Evolutionary conservation across 139 green algal genomes (phyloP).

Genomic region (Trebouxia sp.): DNA sequence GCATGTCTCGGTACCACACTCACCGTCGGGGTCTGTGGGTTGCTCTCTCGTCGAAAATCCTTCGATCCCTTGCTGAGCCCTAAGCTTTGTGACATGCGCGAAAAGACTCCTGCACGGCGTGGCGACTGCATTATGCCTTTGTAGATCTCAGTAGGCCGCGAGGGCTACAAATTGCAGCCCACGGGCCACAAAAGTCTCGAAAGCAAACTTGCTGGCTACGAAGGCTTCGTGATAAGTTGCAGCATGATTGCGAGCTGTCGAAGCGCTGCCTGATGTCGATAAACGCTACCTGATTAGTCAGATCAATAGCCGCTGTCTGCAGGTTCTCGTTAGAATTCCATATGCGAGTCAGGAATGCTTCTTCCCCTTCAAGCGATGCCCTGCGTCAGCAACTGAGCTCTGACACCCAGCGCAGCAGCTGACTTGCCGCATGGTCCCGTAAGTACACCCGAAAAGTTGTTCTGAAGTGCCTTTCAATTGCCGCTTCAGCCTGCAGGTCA

Average conservation of each 20-base stretch:
- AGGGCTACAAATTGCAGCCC: too few relatives aligned
- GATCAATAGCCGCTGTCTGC: neutral
- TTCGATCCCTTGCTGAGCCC: neutral
- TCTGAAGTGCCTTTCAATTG: too few relatives aligned
- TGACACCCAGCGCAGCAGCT: too few relatives aligned
- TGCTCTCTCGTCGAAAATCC: neutral
- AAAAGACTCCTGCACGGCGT: neutral
- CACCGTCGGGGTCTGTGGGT: neutral
- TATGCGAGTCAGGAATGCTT: neutral
- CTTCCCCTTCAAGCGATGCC: neutral
- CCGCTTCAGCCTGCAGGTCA: too few relatives aligned
- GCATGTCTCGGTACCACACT: too few relatives aligned
- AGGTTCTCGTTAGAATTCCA: neutral
- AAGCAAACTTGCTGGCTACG: too few relatives aligned
- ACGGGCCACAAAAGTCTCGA: too few relatives aligned
- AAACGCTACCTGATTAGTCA: slow-evolving; percentile 22
- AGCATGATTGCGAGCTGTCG: neutral
- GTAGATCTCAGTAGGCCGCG: slow-evolving; percentile 14
- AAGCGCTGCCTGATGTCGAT: slow-evolving; percentile 15
- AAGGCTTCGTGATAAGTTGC: too few relatives aligned
- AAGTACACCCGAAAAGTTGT: too few relatives aligned
- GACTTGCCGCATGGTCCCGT: neutral
- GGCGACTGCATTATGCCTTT: neutral
- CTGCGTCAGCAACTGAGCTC: neutral
- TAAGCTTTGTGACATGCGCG: neutral